Base-by-base conservation (phyloP, 1,139 yeast species). In the Geotrichum histeridarum region DNA sequence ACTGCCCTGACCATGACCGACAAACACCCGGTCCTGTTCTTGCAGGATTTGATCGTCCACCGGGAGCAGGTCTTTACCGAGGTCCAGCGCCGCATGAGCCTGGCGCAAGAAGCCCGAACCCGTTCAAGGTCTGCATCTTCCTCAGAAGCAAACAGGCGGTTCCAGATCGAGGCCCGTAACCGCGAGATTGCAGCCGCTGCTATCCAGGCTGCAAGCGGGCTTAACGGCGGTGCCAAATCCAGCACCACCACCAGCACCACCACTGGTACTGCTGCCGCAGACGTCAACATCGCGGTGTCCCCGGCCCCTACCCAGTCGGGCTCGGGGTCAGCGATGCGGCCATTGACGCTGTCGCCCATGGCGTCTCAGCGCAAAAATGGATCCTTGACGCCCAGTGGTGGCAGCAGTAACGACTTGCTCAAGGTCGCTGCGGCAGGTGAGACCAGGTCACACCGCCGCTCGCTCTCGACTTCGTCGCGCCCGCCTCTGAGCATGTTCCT, bases 81-180 rank as follows among this genome's bases (percentile, higher is more conserved):
- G 12, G 58, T 66, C 15, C 59, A 61, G n/a, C 57, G 59, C 22
- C 57, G 62, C 41, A 59, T 44, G 11, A 41, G 31, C 12, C 42
- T 22, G n/a, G 58, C 58, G 4, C 51, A 51, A 9, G 52, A 49
- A 15, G 50, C 55, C 9, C 42, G 56, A 27, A 43, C 61, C 14
- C 60, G 67, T 2, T 62, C 64, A 18, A 60, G 69, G 14, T 62
- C 67, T 1, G 62, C 61, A 12, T 62, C 68, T 7, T 47, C 43
- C 4, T 47, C 51, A 14, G 55, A 52, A 53, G 62, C 66, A 12
- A 64, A 66, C 54, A 59, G 72, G 36, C 59, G 64, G 14, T 60
- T 62, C 5, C 61, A 64, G 22, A 60, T 67, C 27, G 71, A 68
- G 48, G 70, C 67, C 14, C 59, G 71, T 3, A 64, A 68, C 51